Evolutionary conservation across 2,329 filamentous ascomycete species (phyloP).

Genomic region (Coniosporium tulheliwenetii): DNA sequence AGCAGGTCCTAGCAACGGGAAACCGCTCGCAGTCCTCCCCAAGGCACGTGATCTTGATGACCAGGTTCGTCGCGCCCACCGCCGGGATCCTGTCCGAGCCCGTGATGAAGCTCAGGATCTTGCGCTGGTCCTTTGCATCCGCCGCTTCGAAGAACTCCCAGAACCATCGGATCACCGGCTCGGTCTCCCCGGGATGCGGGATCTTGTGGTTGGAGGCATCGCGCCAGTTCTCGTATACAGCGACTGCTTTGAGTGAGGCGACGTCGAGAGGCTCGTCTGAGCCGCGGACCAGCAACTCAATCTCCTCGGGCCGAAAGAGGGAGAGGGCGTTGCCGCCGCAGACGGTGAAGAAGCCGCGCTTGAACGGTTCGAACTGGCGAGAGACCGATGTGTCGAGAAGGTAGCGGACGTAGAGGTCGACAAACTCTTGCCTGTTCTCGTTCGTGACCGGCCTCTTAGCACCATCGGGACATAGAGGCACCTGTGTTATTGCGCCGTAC

Average conservation of each 20-base stretch:
- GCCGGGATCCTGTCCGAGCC: constrained; percentile 83
- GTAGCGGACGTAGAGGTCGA: constrained; percentile 69
- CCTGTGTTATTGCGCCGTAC: constrained; percentile 51
- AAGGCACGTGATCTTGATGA: constrained; percentile 59
- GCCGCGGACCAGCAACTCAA: constrained; percentile 72
- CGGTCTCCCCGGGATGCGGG: constrained; percentile 30
- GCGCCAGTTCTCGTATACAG: constrained; percentile 70
- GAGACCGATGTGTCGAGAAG: constrained; percentile 62
- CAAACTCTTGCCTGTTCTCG: constrained; percentile 68
- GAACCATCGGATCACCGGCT: constrained; percentile 69
- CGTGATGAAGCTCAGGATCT: constrained; percentile 73
- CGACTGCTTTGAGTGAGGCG: constrained; percentile 55
- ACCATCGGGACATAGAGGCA: constrained; percentile 61
- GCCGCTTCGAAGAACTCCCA: constrained; percentile 67
- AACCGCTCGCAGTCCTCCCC: constrained; percentile 60
- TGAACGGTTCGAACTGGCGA: constrained; percentile 85
- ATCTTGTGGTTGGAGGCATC: constrained; percentile 8
- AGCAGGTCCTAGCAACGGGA: constrained; percentile 79
- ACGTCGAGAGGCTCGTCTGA: constrained; percentile 77
- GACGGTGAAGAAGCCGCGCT: constrained; percentile 83
- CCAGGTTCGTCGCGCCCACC: constrained; percentile 65
- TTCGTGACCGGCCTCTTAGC: constrained; percentile 69
- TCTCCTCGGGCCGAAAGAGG: constrained; percentile 79
- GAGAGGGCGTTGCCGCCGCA: constrained; percentile 78
- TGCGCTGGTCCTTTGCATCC: constrained; percentile 52